Percentiles rank a stretch among this genome's conserved stretches.
Conservation (phyloP, 1,139 yeast genomes). For the Lodderomyces oxycetoniae region DNA sequence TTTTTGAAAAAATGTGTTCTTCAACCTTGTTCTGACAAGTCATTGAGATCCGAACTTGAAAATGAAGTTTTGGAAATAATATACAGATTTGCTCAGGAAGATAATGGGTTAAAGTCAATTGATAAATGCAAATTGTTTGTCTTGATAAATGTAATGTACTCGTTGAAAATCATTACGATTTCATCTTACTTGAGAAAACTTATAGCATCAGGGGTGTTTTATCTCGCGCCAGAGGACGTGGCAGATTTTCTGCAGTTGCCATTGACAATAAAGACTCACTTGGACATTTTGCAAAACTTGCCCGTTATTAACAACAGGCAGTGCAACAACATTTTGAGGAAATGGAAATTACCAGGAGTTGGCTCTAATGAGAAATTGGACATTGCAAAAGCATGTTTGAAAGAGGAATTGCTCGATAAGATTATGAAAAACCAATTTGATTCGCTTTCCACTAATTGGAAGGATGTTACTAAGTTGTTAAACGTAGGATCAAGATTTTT, state of each 20-base stretch:
- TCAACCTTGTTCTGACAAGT: slow-evolving; percentile 20
- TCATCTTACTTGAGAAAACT: slow-evolving; percentile 71
- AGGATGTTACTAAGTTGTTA: slow-evolving; percentile 10
- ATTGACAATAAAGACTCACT: slow-evolving; percentile 20
- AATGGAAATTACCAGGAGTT: slow-evolving; percentile 24
- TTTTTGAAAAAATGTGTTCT: slow-evolving; percentile 30
- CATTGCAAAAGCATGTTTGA: slow-evolving; percentile 24
- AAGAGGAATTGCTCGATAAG: slow-evolving; percentile 20
- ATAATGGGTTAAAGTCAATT: slow-evolving; percentile 11
- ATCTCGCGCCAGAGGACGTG: slow-evolving; percentile 32
- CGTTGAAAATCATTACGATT: slow-evolving; percentile 48
- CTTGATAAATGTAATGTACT: slow-evolving; percentile 52
- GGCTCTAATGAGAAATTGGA: slow-evolving; percentile 33
- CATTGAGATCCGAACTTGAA: slow-evolving; percentile 42
- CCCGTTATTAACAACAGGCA: slow-evolving; percentile 51
- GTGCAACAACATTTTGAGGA: slow-evolving; percentile 44
- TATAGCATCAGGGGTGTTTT: slow-evolving; percentile 80
- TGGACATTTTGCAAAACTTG: slow-evolving; percentile 39
- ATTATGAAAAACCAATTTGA: slow-evolving; percentile 17
- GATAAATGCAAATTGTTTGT: slow-evolving; percentile 40
- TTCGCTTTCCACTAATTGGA: slow-evolving; percentile 9
- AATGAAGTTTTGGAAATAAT: slow-evolving; percentile 44
- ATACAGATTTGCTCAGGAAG: slow-evolving; percentile 41
- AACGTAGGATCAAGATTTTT: slow-evolving; percentile 41
- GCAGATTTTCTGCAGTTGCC: slow-evolving; percentile 7